Evolutionary conservation across 2,329 filamentous ascomycete genomes (phyloP).

Genomic region (Diaporthe destruens): DNA sequence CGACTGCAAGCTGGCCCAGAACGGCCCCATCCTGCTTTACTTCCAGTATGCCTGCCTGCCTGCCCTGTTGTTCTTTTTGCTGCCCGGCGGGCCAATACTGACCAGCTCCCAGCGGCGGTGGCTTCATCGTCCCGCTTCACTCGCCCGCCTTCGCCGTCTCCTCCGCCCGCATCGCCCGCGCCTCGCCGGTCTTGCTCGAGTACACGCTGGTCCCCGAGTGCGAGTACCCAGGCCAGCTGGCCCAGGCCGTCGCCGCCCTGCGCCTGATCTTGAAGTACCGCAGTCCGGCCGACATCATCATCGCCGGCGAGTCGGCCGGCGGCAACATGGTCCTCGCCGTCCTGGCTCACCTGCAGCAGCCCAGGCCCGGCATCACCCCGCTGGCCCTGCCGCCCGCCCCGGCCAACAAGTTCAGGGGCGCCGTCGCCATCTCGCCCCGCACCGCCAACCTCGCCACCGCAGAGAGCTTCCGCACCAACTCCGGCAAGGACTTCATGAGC

Average conservation of each 20-base stretch:
- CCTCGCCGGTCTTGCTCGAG: conserved; percentile 43
- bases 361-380: conserved; percentile 42
- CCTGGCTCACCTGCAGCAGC: conserved; percentile 43
- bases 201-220: conserved; percentile 45
- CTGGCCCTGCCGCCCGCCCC: conserved; percentile 21
- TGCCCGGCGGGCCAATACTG: background rate
- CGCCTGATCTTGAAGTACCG: conserved; percentile 42
- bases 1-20: conserved; percentile 34
- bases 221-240: conserved; percentile 45
- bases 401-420: conserved; percentile 38
- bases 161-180: conserved; percentile 33
- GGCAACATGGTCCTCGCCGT: conserved; percentile 44
- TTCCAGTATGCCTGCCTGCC: conserved; percentile 38
- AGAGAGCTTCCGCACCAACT: conserved; percentile 42
- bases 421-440: conserved; percentile 43
- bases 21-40: conserved; percentile 40
- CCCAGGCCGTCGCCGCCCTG: conserved; percentile 43
- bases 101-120: conserved; percentile 34
- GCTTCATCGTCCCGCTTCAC: conserved; percentile 36
- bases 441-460: conserved; percentile 43
- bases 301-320: conserved; percentile 46
- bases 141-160: conserved; percentile 32
- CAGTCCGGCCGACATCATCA: conserved; percentile 41
- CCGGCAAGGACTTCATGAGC: conserved; percentile 43
- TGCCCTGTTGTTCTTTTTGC: no score